Base-by-base conservation (phyloP, 2,329 filamentous ascomycete genomes). In the Fusarium luffae region DNA sequence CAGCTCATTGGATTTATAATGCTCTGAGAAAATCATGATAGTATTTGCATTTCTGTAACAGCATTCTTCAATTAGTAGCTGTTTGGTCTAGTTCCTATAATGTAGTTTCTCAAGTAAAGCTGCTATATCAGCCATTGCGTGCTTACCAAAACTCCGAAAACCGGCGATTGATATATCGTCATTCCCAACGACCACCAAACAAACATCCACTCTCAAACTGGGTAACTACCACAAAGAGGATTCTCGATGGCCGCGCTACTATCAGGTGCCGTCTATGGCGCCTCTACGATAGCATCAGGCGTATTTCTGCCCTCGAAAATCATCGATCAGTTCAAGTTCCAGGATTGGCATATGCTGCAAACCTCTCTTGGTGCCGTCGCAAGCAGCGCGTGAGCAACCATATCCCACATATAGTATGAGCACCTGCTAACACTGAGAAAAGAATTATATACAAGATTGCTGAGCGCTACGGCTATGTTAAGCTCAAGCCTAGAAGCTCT, bases 311-410 rank as follows among this genome's bases (percentile, higher is more conserved):
- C 90, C 0, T 80, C 84, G 0, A 82, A 90, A 48, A 89, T 92
- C 70, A 77, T 88, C 59, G 79, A 82, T 11, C 90, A 92, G 79
- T 84, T 92, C 79, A 83, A 81, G 25, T 80, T 91, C 47, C 78
- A 84, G 49, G 85, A 90, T 74, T 91, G 86, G 78, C 88, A 89
- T 75, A 92, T 92, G 89, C 75, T 90, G 30, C 85, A 90, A 77
- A 83, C 84, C 12, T 92, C 92, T 72, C 78, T 92, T 6, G 83
- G 86, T 3, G 90, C 89, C 5, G 87, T 87, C 12, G 89, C 86
- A 27, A 84, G 82, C 70, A 90, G 87, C 78, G 85, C 86, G 87
- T 90, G 82, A 76, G 88, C 80, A 44, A 9, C 21, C 13, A 27
- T 2, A 18, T 4, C 13, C 18, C 11, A 27, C 34, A 40, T 3